Percentiles rank a stretch among this genome's conserved stretches.
Evolutionary conservation across 805 yeast genomes (phyloP).

Genomic region (Barnettozyma populi): DNA sequence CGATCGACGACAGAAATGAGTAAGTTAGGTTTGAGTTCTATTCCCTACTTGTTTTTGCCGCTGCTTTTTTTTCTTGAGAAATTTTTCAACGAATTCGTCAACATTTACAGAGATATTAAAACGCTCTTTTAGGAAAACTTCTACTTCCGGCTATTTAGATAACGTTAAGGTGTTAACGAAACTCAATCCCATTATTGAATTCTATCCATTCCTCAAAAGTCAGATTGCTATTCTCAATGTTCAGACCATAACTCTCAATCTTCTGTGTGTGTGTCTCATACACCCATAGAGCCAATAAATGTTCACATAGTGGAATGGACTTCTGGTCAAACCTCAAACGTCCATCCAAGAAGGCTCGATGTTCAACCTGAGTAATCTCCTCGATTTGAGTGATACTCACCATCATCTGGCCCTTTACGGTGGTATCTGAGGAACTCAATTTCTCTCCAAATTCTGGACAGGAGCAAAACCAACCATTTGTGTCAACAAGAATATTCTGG

Average conservation of each 20-base stretch:
- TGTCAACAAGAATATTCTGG: slow-evolving; percentile 7
- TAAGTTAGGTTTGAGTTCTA: background rate
- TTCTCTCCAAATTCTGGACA: slow-evolving; percentile 7
- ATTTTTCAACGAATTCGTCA: background rate
- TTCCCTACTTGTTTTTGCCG: background rate
- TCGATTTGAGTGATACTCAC: background rate
- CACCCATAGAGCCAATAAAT: slow-evolving; percentile 3
- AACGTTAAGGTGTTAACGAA: background rate
- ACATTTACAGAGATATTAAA: background rate
- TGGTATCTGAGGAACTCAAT: background rate
- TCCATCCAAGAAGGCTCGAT: background rate
- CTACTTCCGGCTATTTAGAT: background rate
- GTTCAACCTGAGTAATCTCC: background rate
- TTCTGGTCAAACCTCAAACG: background rate
- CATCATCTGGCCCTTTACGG: background rate
- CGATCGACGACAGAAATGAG: background rate
- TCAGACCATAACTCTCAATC: background rate
- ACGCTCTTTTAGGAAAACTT: background rate
- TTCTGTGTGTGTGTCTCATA: background rate
- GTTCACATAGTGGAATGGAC: slow-evolving; percentile 1
- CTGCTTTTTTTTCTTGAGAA: background rate
- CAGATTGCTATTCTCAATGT: background rate
- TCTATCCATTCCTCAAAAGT: background rate
- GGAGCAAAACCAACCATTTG: slow-evolving; percentile 17
- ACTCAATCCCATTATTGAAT: background rate